phyloP scores from a whole-genome alignment of 306 rosid species.

The Biancaea sappan region DNA sequence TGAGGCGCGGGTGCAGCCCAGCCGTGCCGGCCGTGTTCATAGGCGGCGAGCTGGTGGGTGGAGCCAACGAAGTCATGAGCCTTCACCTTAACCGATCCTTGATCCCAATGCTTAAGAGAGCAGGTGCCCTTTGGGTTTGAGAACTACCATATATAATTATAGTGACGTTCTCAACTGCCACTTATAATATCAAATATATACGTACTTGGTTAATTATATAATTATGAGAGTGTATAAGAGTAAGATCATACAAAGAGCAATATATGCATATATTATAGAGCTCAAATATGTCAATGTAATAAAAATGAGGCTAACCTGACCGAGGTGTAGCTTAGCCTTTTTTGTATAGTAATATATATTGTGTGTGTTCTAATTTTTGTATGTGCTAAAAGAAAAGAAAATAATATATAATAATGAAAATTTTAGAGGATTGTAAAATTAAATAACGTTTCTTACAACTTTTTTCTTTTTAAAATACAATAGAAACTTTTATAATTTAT shows the following conservation, averaged over 20 bases:
- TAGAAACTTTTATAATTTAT: too few species aligned
- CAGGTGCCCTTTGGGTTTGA: constrained; percentile 90
- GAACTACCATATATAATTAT: background rate
- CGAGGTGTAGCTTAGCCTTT: constrained; percentile 22
- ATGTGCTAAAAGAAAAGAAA: too few species aligned
- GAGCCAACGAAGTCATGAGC: constrained; percentile 90
- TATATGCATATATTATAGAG: constrained; percentile 14
- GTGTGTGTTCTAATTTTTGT: too few species aligned
- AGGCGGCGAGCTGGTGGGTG: constrained; percentile 80
- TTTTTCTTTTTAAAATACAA: too few species aligned
- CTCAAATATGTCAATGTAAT: constrained; percentile 24
- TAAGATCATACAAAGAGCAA: background rate
- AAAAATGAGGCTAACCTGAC: constrained; percentile 31
- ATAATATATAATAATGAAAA: too few species aligned
- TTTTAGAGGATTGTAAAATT: too few species aligned
- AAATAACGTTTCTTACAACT: too few species aligned
- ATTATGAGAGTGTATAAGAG: constrained; percentile 26
- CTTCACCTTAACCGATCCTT: constrained; percentile 80
- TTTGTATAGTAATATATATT: background rate
- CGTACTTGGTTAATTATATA: constrained; percentile 29
- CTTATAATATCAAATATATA: constrained; percentile 17
- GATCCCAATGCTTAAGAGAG: constrained; percentile 82
- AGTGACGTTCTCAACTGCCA: background rate
- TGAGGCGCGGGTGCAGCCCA: constrained; percentile 71
- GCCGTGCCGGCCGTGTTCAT: constrained; percentile 91